Base-by-base conservation (phyloP, 352 stramenopile species). In the Phytophthora capsici region DNA sequence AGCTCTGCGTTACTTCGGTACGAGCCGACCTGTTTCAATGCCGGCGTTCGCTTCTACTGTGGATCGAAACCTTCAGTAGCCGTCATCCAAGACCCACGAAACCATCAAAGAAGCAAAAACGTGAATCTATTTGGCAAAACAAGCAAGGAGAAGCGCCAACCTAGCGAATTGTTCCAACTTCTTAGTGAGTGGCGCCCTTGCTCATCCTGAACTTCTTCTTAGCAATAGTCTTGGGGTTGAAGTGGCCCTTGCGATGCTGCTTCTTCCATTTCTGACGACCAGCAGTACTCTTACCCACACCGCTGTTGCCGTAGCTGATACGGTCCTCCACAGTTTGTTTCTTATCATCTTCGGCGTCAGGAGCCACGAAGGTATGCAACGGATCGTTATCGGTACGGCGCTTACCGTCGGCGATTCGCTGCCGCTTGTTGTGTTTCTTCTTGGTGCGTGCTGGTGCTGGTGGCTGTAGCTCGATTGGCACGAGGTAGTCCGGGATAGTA, bases 401-500 rank as follows among this genome's bases (percentile, higher is more conserved):
- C 75, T 94, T 91, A 63, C 72, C 77, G 70, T 90, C 78, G 55
- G 88, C 80, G 23, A 71, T 47, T 13, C 80, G 79, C 36, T 88
- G 71, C 12, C 82, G 77, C 65, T 86, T 90, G 61, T 82, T 90
- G 72, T 81, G 92, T 69, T 88, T 90, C 57, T 89, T 89, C 50
- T 78, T 78, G 19, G 54, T 76, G 51, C 89, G 87, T 64, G 76
- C 58, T 43, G 89, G 82, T 76, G 89, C 66, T 34, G 73, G 93
- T 61, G 74, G 91, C 73, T 98, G 88, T 64, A 99, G 89, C 44
- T 96, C 93, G 40, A 95, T 73, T n/a, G 98, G 98, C 26, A 99
- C 82, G 51, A 99, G 87, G 72, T 99, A 99, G 60, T 98, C 94
- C 25, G 98, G 98, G 63, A 99, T 90, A 14, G 86, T 96, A 12